phyloP scores from a whole-genome alignment of 1,139 yeast genomes.

The Candida tunisiensis region DNA sequence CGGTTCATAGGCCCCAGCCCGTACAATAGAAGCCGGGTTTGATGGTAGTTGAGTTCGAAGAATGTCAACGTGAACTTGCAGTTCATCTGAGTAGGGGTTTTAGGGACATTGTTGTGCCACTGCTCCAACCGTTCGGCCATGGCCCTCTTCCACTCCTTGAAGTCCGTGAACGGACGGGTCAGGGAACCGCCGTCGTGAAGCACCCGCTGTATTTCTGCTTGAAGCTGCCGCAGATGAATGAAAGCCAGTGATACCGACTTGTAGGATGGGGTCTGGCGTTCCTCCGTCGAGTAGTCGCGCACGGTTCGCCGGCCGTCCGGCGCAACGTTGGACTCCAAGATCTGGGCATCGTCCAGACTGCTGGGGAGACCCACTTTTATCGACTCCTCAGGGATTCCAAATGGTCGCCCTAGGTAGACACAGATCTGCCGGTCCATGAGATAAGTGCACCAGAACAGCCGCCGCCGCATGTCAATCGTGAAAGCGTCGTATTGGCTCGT shows the following conservation, averaged over 20 bases:
- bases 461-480: constrained; percentile 49
- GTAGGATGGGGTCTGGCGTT: constrained; percentile 43
- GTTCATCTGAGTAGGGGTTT: constrained; percentile 42
- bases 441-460: constrained; percentile 84
- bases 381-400: constrained; percentile 55
- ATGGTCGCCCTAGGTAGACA: constrained; percentile 56
- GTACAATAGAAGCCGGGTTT: constrained; percentile 52
- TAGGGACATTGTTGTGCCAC: constrained; percentile 49
- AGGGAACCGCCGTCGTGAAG: constrained; percentile 54
- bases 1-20: constrained; percentile 64
- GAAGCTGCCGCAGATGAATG: constrained; percentile 53
- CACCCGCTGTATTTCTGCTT: constrained; percentile 56
- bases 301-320: neutral
- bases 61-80: constrained; percentile 58
- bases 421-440: constrained; percentile 67
- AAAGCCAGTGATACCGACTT: constrained; percentile 50
- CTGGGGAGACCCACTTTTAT: constrained; percentile 54
- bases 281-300: too few relatives aligned
- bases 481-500: constrained; percentile 25
- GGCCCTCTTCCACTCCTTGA: constrained; percentile 43
- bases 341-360: constrained; percentile 47
- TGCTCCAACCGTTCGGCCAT: constrained; percentile 33
- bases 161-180: constrained; percentile 41
- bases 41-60: constrained; percentile 61
- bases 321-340: neutral